A percentile compares a stretch with the other conserved stretches of the same genome.
Evolutionary conservation across 768 basidiomycete genomes (phyloP).

Genomic region (Amanita inopinata): DNA sequence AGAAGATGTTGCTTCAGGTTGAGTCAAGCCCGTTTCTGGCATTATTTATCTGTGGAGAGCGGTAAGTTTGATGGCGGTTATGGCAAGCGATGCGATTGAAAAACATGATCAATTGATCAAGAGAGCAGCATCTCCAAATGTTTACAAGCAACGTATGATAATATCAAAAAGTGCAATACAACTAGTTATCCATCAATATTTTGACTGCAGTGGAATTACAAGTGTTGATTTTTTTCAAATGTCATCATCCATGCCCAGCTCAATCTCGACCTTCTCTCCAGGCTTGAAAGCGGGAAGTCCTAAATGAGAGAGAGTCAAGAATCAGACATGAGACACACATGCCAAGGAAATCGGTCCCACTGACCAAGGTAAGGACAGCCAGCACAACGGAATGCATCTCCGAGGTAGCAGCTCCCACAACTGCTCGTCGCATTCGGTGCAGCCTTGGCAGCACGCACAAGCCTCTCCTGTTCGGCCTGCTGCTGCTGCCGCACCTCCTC

Average conservation of each 20-base stretch:
- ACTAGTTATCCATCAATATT: too few relatives aligned
- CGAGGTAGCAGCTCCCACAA: constrained; percentile 95
- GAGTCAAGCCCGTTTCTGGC: neutral
- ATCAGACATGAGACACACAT: constrained; percentile 9
- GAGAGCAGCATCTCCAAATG: too few relatives aligned
- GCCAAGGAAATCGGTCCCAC: constrained; percentile 23
- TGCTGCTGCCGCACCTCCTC: too few relatives aligned
- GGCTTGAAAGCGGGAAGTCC: constrained; percentile 97
- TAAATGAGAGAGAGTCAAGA: constrained; percentile 22
- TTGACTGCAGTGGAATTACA: neutral
- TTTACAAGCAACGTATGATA: too few relatives aligned
- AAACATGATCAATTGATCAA: too few relatives aligned
- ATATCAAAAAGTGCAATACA: too few relatives aligned
- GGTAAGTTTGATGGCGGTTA: too few relatives aligned
- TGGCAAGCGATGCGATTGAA: too few relatives aligned
- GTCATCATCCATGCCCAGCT: constrained; percentile 76
- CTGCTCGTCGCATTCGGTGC: constrained; percentile 89
- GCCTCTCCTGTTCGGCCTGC: constrained; percentile 48
- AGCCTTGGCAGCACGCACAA: constrained; percentile 55
- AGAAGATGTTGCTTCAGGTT: constrained; percentile 10
- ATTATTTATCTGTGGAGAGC: too few relatives aligned
- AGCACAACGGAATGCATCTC: constrained; percentile 95
- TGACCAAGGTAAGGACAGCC: constrained; percentile 93
- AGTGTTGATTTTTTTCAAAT: constrained; percentile 34
- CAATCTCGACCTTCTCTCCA: constrained; percentile 93